Evolutionary conservation across 1,284 basidiomycete genomes (phyloP), one percentile per base, ranked within the genome.

Genomic region (Apiotrichum sp.): DNA sequence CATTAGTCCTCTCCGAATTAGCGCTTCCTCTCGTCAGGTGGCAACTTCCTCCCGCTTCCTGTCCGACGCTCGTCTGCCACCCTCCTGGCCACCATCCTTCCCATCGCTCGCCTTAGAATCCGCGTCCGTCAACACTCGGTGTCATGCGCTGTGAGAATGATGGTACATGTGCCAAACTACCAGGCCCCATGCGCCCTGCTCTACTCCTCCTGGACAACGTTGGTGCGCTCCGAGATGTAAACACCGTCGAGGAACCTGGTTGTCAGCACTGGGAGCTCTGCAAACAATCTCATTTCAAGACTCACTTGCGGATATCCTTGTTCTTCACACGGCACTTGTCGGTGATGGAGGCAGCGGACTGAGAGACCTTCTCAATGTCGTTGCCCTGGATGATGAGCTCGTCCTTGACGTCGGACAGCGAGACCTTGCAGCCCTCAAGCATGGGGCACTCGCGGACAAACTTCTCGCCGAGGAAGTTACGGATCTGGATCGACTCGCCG

Each of bases 341-440:
- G 77, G 96, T 93, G 76, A 97, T 96, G 46, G 89, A 89, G 50
- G 93, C 93, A 59, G 93, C 93, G 63, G 92, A 95, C 79, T 96
- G 93, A 42, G 93, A 96, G 57, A 98, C 93, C 68, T 87, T 89
- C 77, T 96, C 87, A 62, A 98, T 83, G 77, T 98, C 96, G 76
- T 93, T 93, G 57, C 93, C 93, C 79, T 89, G 85, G 46, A 96
- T 79, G 69, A 93, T 86, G 65, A 96, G 81, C 80, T 96, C 92
- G 68, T 98, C 96, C 83, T 99, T 99, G 57, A 86, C 81, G 80
- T 93, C 93, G 64, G 93, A 96, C 78, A 98, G 92, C 48, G 83
- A 74, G 72, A 98, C 81, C 49, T 81, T 86, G 55, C 95, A 90
- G 66, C 96, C 96, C 47, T 84, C 83, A 70, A 95, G 80, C 95